Conservation (phyloP, 257 asterid genomes). For the Paulownia fortunei region DNA sequence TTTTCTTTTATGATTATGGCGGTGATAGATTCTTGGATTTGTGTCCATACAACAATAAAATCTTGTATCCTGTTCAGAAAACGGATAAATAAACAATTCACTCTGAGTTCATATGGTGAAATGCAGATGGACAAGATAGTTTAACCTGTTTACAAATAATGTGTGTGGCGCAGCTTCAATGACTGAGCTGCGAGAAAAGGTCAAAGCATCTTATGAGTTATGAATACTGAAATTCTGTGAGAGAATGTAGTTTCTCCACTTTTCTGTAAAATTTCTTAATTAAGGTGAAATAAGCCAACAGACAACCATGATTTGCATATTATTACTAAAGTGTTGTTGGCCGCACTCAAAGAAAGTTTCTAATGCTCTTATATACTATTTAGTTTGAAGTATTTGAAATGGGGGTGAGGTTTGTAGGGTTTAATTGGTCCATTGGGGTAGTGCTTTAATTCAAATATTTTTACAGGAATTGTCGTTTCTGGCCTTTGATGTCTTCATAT, state of each 20-base stretch:
- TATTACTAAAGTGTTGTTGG: neutral
- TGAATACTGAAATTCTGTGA: neutral
- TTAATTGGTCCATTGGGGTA: neutral
- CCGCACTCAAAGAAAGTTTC: neutral
- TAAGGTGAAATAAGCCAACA: constrained; percentile 1
- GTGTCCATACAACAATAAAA: constrained; percentile 5
- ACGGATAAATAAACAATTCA: neutral
- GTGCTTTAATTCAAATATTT: neutral
- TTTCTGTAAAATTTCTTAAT: neutral
- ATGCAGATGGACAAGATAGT: neutral
- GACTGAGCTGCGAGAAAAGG: too few species aligned
- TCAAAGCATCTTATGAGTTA: too few species aligned
- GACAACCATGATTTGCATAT: constrained; percentile 15
- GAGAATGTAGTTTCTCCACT: neutral
- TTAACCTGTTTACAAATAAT: constrained; percentile 10
- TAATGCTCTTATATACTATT: neutral
- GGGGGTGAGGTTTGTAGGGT: constrained; percentile 5
- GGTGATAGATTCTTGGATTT: neutral
- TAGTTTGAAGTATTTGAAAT: constrained; percentile 5
- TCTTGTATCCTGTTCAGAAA: neutral
- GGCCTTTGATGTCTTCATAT: neutral
- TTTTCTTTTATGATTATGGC: constrained; percentile 20
- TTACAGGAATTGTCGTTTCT: neutral
- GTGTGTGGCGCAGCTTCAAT: too few species aligned
- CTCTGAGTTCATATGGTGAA: constrained; percentile 10